phyloP scores from a whole-genome alignment of 306 rosid genomes.

The Citrullus amarus region DNA sequence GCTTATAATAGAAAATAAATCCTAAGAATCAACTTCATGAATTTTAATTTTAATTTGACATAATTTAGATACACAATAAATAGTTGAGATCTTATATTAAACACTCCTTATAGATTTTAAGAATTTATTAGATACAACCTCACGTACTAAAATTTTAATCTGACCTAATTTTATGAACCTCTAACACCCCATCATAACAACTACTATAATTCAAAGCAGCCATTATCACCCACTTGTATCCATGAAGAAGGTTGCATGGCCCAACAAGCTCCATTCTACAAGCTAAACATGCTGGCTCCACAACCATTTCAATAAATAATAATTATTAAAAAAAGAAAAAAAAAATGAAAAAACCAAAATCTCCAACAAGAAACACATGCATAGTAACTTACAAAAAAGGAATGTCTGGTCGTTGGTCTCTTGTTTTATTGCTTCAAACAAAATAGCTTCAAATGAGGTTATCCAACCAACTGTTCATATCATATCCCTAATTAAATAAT shows the following conservation, averaged over 20 bases:
- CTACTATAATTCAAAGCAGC: background rate
- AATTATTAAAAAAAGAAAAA: background rate
- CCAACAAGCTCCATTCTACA: background rate
- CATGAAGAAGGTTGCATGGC: background rate
- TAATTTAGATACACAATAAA: too few species aligned
- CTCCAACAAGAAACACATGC: background rate
- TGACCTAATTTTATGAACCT: too few species aligned
- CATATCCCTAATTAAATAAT: background rate
- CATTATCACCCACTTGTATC: background rate
- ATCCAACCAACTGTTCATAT: slow-evolving; percentile 2
- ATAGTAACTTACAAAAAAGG: background rate
- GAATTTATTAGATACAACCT: too few species aligned
- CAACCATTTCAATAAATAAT: background rate
- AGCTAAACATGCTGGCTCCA: background rate
- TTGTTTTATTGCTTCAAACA: background rate
- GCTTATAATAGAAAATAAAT: too few species aligned
- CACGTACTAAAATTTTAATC: too few species aligned
- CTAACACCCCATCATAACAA: too few species aligned
- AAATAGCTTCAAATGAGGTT: slow-evolving; percentile 1
- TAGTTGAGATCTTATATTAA: too few species aligned
- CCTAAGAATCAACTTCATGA: too few species aligned
- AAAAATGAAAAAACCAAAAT: background rate
- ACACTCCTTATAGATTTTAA: too few species aligned
- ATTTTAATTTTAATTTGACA: too few species aligned
- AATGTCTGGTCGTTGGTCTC: background rate